A percentile compares a stretch with the other conserved stretches of the same genome.
phyloP scores from a whole-genome alignment of 1,139 yeast genomes.

The Lizanozyma gosingica region DNA sequence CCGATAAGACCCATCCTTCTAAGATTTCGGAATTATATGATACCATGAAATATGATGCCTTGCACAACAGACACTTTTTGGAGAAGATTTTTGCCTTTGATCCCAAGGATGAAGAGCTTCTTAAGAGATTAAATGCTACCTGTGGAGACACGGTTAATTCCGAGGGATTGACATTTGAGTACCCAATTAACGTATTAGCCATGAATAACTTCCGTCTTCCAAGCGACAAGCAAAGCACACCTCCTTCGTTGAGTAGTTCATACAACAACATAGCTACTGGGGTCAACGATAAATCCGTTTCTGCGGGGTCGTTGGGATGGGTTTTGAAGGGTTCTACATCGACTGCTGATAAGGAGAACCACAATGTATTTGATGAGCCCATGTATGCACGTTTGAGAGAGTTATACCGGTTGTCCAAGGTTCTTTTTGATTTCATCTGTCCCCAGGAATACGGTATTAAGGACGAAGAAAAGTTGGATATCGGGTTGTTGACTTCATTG shows the following conservation, averaged over 20 bases:
- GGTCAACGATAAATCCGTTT: constrained; percentile 22
- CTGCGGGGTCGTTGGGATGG: constrained; percentile 73
- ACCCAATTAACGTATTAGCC: constrained; percentile 72
- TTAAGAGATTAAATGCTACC: constrained; percentile 22
- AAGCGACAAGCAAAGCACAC: constrained; percentile 13
- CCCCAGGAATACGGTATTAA: constrained; percentile 99
- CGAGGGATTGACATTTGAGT: constrained; percentile 60
- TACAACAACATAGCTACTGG: constrained; percentile 3
- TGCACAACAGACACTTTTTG: constrained; percentile 86
- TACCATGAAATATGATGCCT: constrained; percentile 97
- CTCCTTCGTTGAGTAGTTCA: constrained; percentile 6
- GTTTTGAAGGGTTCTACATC: constrained; percentile 45
- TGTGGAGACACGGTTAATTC: constrained; percentile 52
- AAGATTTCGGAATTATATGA: constrained; percentile 94
- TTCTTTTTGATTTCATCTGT: constrained; percentile 91
- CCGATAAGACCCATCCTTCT: constrained; percentile 96
- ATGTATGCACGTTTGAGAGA: constrained; percentile 78
- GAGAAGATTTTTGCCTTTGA: constrained; percentile 76
- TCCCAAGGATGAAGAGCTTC: constrained; percentile 39
- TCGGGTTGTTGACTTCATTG: constrained; percentile 87
- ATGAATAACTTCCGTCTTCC: constrained; percentile 67
- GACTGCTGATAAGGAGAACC: constrained; percentile 16
- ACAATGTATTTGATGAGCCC: constrained; percentile 72
- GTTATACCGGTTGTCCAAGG: constrained; percentile 81
- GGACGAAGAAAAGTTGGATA: constrained; percentile 90